Evolutionary conservation across 1,284 basidiomycete species (phyloP).

Genomic region (Lentinula novae-zelandiae): DNA sequence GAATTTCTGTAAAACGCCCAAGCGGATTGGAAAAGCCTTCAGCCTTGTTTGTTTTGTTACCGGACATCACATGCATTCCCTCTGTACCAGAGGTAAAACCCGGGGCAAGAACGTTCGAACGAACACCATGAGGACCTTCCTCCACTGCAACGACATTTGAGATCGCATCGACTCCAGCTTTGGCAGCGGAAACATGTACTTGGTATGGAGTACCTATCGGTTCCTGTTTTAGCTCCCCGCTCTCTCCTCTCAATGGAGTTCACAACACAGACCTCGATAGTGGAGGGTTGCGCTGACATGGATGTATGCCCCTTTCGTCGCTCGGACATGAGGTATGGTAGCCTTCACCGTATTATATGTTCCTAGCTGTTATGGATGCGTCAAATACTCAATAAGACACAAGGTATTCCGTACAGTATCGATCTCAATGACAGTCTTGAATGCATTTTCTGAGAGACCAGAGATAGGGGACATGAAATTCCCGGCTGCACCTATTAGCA

Average conservation of each 20-base stretch:
- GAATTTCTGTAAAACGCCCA: constrained; percentile 62
- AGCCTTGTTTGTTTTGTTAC: background rate
- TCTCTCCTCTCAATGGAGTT: too few species aligned
- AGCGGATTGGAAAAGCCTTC: constrained; percentile 39
- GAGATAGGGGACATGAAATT: constrained; percentile 87
- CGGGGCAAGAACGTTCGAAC: constrained; percentile 90
- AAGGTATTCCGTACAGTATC: constrained; percentile 62
- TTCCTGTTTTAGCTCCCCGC: background rate
- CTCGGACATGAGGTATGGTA: constrained; percentile 71
- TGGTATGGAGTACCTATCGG: constrained; percentile 77
- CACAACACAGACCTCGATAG: constrained; percentile 49
- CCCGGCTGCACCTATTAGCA: constrained; percentile 65
- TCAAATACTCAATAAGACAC: background rate
- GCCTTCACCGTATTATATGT: constrained; percentile 96
- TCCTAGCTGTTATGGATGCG: constrained; percentile 56
- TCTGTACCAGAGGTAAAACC: constrained; percentile 85
- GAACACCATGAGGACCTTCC: constrained; percentile 89
- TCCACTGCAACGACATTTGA: constrained; percentile 86
- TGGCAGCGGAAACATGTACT: constrained; percentile 91
- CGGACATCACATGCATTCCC: constrained; percentile 71
- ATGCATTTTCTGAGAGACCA: constrained; percentile 81
- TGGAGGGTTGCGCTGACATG: constrained; percentile 92
- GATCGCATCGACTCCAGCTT: constrained; percentile 90
- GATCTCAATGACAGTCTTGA: constrained; percentile 92
- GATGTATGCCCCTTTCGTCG: constrained; percentile 79